A percentile compares a stretch with the other conserved stretches of the same genome.
Conservation (phyloP, 495 filamentous ascomycete species). For the Lophiostoma macrostomum region DNA sequence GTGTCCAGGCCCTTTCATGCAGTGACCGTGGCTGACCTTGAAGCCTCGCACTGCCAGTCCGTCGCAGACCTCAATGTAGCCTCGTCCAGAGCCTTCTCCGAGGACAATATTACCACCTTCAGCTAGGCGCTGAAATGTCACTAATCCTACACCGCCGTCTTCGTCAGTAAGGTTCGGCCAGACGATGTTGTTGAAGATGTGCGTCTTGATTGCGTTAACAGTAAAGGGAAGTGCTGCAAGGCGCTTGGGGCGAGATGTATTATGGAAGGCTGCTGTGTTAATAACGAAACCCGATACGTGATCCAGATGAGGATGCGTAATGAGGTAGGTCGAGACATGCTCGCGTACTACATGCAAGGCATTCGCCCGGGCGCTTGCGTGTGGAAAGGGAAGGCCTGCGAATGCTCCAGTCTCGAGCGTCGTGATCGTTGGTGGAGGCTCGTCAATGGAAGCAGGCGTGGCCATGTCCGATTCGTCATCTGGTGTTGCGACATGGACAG, state of each 20-base stretch:
- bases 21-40: slow-evolving; percentile 81
- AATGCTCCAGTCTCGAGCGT: slow-evolving; percentile 60
- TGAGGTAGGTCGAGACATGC: slow-evolving; percentile 79
- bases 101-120: slow-evolving; percentile 83
- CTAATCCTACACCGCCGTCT: slow-evolving; percentile 85
- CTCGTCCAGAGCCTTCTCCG: slow-evolving; percentile 68
- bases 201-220: slow-evolving; percentile 80
- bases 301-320: slow-evolving; percentile 93
- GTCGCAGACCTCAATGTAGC: slow-evolving; percentile 81
- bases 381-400: slow-evolving; percentile 64
- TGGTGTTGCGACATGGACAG: not conserved
- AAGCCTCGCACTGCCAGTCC: slow-evolving; percentile 75
- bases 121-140: slow-evolving; percentile 83
- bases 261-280: slow-evolving; percentile 79
- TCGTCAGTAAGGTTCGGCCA: slow-evolving; percentile 98
- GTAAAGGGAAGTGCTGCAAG: slow-evolving; percentile 81
- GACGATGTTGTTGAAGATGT: slow-evolving; percentile 96
- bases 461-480: slow-evolving; percentile 25
- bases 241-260: slow-evolving; percentile 70
- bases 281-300: slow-evolving; percentile 88
- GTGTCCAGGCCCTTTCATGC: slow-evolving; percentile 62
- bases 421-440: slow-evolving; percentile 27
- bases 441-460: slow-evolving; percentile 11
- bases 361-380: slow-evolving; percentile 64
- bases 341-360: slow-evolving; percentile 72